A percentile compares a stretch with the other conserved stretches of the same genome.
Conservation (phyloP, 805 yeast genomes). For the Cyberlindnera samutprakarnensis region DNA sequence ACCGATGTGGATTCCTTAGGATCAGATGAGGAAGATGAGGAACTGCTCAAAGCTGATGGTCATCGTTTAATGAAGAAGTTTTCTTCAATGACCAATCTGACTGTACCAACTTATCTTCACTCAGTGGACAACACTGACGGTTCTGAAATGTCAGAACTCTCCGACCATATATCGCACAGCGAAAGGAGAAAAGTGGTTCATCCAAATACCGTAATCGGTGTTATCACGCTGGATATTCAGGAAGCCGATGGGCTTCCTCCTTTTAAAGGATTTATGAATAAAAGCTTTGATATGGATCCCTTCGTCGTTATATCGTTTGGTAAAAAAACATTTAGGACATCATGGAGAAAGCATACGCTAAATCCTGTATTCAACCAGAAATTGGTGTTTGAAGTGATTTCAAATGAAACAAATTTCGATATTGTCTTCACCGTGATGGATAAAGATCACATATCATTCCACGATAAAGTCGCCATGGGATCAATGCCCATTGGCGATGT, state of each 20-base stretch:
- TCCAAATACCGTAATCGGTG: conserved; percentile 36
- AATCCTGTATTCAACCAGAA: conserved; percentile 79
- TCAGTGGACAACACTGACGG: neutral
- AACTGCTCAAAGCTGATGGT: neutral
- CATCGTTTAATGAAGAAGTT: neutral
- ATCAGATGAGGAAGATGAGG: conserved; percentile 1
- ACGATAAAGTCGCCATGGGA: conserved; percentile 73
- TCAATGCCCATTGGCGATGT: conserved; percentile 49
- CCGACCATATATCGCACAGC: neutral
- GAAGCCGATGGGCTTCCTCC: conserved; percentile 78
- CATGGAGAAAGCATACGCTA: conserved; percentile 74
- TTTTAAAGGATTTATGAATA: conserved; percentile 49
- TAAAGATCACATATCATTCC: conserved; percentile 73
- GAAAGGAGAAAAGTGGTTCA: neutral
- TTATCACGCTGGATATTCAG: conserved; percentile 67
- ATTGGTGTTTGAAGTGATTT: conserved; percentile 67
- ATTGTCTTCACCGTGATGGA: conserved; percentile 72
- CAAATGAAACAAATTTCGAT: conserved; percentile 57
- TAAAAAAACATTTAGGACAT: conserved; percentile 76
- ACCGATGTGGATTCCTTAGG: conserved; percentile 21
- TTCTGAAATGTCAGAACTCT: neutral
- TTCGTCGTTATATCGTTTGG: conserved; percentile 91
- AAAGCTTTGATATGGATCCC: conserved; percentile 94
- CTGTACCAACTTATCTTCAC: neutral
- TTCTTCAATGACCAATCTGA: neutral